Base-by-base conservation (phyloP, 164 flowering plant species). In the Stephania japonica region DNA sequence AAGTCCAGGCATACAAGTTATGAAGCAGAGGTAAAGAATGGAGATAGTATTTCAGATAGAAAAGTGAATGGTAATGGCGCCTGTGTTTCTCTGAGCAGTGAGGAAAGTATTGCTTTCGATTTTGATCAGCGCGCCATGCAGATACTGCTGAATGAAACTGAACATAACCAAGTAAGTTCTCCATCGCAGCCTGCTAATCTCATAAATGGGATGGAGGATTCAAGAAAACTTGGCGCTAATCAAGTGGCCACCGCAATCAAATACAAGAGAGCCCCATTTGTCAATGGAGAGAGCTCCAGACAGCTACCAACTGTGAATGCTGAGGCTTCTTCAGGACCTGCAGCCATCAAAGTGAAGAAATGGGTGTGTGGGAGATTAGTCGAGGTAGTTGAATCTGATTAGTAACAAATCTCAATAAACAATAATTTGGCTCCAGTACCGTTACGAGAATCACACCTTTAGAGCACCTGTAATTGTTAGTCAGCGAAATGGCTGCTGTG, bases 311-410 rank as follows among this genome's bases (percentile, higher is more conserved):
- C 18, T 32, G 69, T 42, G n/a, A 53, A 69, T 50, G 70, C 59
- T 6, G 53, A 75, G 61, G 63, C 23, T 42, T 63, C 64, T 56
- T 56, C 21, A 16, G 62, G 62, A 9, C 13, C 67, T 19, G 25
- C 75, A 23, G 67, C 70, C 21, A 64, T 56, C 38, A 12, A 53
- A 42, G 53, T 23, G 13, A 82, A 73, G 70, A 79, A 77, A 32
- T 82, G 84, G 84, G 78, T 82, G 9, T 78, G 82, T 32, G 84
- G 84, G 42, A 80, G 77, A 72, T 69, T 82, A 43, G 84, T 82
- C 71, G 84, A 79, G 49, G 82, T 77, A 26, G 41, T 61, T 11
- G 67, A 74, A 41, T 5, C n/a, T 56, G 62, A 56, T 56, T 56
- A 56, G 62, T n/a, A 56, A 56, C 62, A 16, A 6, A 10, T 6